These are phyloP conservation scores for Penicillium crystallinum DNA, from an alignment of 495 filamentous ascomycete genomes.

Conservation along the genomic window DNA sequence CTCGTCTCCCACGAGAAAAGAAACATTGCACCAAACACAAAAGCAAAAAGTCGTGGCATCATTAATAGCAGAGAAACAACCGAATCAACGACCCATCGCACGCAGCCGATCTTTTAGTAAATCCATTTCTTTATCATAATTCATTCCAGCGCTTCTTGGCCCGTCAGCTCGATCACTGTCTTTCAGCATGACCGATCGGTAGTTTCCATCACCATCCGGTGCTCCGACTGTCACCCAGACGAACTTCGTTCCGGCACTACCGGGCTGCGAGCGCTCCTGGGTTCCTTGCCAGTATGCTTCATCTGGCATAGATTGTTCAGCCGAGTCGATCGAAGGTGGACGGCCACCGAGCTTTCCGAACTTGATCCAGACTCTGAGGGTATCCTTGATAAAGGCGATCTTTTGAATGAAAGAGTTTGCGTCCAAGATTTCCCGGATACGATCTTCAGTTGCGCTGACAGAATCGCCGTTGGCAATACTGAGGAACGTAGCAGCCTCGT, in stretches of 20 bases:
- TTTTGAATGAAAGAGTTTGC: conserved; percentile 80
- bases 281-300: conserved; percentile 64
- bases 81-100: conserved; percentile 22
- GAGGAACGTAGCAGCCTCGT: conserved; percentile 56
- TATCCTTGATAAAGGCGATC: conserved; percentile 64
- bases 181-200: conserved; percentile 40
- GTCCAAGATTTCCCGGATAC: conserved; percentile 57
- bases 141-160: conserved; percentile 14
- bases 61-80: conserved; percentile 10
- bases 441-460: conserved; percentile 47
- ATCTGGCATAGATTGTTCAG: conserved; percentile 38
- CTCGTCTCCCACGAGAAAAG: background rate
- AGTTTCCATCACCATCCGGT: conserved; percentile 61
- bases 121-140: conserved; percentile 30
- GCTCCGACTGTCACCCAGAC: conserved; percentile 84
- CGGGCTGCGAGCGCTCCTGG: conserved; percentile 46
- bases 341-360: conserved; percentile 63
- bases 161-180: conserved; percentile 11
- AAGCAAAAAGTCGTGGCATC: conserved; percentile 25
- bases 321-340: conserved; percentile 10
- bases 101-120: conserved; percentile 32
- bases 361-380: conserved; percentile 67
- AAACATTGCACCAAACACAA: conserved; percentile 7
- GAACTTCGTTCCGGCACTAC: conserved; percentile 60
- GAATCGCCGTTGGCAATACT: conserved; percentile 53